Conservation (phyloP, 805 yeast genomes). For the Clavispora fructus region DNA sequence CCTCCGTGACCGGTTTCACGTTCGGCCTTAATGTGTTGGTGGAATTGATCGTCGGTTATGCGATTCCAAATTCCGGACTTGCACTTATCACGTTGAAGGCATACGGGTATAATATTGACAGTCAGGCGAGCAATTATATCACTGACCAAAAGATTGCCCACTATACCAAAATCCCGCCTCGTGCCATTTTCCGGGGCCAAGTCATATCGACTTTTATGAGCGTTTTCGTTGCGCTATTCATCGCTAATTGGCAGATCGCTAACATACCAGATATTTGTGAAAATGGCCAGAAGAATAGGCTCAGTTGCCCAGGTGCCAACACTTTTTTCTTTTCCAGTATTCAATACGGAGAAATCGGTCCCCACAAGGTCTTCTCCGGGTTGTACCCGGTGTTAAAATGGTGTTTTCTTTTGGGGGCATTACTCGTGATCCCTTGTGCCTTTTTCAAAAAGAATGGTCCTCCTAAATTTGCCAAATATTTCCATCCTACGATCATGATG, state of each 20-base stretch:
- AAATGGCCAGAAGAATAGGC: slow-evolving; percentile 28
- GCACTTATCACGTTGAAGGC: slow-evolving; percentile 56
- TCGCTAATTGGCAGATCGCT: slow-evolving; percentile 37
- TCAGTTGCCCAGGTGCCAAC: slow-evolving; percentile 40
- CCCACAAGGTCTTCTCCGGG: slow-evolving; percentile 53
- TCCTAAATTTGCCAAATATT: slow-evolving; percentile 21
- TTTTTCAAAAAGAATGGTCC: slow-evolving; percentile 35
- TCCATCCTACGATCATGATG: slow-evolving; percentile 52
- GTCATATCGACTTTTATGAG: slow-evolving; percentile 32
- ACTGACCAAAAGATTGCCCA: slow-evolving; percentile 26
- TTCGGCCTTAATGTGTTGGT: slow-evolving; percentile 59
- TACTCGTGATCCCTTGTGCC: slow-evolving; percentile 33
- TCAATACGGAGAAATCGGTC: slow-evolving; percentile 55
- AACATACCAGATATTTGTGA: slow-evolving; percentile 34
- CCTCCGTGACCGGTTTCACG: slow-evolving; percentile 55
- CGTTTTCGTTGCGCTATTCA: slow-evolving; percentile 27
- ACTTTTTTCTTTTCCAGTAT: slow-evolving; percentile 50
- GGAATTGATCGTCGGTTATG: slow-evolving; percentile 61
- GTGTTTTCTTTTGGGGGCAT: slow-evolving; percentile 54
- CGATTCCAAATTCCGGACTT: slow-evolving; percentile 59
- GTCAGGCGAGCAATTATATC: slow-evolving; percentile 55
- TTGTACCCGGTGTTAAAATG: slow-evolving; percentile 50
- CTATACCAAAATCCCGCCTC: slow-evolving; percentile 22
- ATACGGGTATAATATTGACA: slow-evolving; percentile 53
- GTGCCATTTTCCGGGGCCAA: slow-evolving; percentile 32